Evolutionary conservation across 108 stramenopile species (phyloP), one percentile per base, ranked within the genome.

Genomic region (Schizochytrium sp.): DNA sequence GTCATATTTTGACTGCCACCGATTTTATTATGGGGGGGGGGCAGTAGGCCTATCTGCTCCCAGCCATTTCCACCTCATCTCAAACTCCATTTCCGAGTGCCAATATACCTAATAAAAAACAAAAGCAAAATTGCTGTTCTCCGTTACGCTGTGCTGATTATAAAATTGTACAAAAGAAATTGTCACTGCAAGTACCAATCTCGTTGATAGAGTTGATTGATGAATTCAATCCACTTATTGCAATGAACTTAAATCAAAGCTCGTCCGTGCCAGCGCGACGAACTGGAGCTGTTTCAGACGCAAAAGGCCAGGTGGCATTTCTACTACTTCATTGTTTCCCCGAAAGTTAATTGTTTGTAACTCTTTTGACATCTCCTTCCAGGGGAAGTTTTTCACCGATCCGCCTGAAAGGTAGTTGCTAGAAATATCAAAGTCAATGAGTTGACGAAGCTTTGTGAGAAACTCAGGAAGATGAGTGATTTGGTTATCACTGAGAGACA

Each of bases 341-440:
- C 47, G 50, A 49, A 83, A 83, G 10, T 53, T 3, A 5, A 83
- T 42, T 47, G 5, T 10, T 1, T 83, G 76, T n/a, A 83, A 53
- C 76, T 49, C n/a, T 53, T 50, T 49, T n/a, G 76, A 49, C 47
- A 83, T 55, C 0, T 83, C 76, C 1, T 83, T 10, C 76, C 76
- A 83, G 10, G 8, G 76, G 50, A 83, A 49, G 17, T n/a, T 5
- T 7, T n/a, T 12, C 15, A 83, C 76, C 15, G 50, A 5, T 5
- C 55, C 76, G 28, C 53, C 19, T 10, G 4, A n/a, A n/a, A 83
- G 40, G 10, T 7, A 13, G 53, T 83, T 83, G 15, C 55, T 13
- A 2, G 38, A 38, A 5, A 83, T 10, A 42, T 83, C 53, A 5
- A 83, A 13, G 10, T 83, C 76, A 17, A 55, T 83, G 12, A 83